Evolutionary conservation across 495 filamentous ascomycete genomes (phyloP).

Genomic region (Aspergillus wentii): DNA sequence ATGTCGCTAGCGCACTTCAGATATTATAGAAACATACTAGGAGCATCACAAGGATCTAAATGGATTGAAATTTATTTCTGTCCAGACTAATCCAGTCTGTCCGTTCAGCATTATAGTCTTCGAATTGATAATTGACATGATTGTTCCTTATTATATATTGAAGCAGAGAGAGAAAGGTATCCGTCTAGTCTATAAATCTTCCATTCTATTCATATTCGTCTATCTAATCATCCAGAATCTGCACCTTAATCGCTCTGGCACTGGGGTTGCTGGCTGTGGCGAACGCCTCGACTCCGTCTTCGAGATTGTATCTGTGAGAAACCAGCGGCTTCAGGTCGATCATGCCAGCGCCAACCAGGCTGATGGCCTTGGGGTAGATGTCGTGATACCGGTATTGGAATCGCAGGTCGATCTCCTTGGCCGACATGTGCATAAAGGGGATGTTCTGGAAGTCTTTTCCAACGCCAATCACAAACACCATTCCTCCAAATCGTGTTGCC

Average conservation of each 20-base stretch:
- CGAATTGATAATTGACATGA: too few relatives aligned
- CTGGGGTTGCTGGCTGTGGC: constrained; percentile 13
- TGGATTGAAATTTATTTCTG: too few relatives aligned
- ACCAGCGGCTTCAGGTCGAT: constrained; percentile 53
- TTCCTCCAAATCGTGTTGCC: constrained; percentile 44
- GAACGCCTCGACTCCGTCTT: constrained; percentile 15
- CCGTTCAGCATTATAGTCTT: too few relatives aligned
- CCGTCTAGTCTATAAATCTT: not conserved
- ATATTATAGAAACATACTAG: too few relatives aligned
- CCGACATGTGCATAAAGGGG: constrained; percentile 57
- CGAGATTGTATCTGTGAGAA: constrained; percentile 46
- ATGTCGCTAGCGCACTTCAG: too few relatives aligned
- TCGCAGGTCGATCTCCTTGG: constrained; percentile 52
- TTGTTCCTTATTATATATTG: not conserved
- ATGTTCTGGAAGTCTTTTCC: constrained; percentile 52
- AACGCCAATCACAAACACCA: constrained; percentile 54
- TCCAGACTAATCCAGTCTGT: too few relatives aligned
- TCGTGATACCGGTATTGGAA: constrained; percentile 54
- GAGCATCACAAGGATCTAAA: too few relatives aligned
- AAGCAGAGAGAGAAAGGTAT: not conserved
- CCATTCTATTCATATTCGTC: not conserved
- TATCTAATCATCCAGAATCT: constrained; percentile 17
- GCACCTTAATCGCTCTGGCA: constrained; percentile 15
- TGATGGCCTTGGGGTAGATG: constrained; percentile 51
- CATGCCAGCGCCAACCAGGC: constrained; percentile 29